Evolutionary conservation across 495 filamentous ascomycete species (phyloP).

Genomic region (Usnea hakonensis): DNA sequence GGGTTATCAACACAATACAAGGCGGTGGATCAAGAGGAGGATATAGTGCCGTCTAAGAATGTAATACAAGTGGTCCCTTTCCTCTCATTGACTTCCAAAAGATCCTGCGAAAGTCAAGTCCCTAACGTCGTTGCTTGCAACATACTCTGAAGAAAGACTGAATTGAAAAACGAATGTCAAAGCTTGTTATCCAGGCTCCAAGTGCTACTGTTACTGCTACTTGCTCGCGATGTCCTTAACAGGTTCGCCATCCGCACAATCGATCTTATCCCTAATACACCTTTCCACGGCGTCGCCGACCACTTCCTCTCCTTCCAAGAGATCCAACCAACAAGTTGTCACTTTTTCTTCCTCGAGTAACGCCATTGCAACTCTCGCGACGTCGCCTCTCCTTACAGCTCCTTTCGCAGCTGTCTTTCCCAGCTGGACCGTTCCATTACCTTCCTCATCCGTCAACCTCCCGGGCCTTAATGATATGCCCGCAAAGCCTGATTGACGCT

Average conservation of each 20-base stretch:
- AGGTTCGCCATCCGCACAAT: conserved; percentile 61
- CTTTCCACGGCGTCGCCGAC: conserved; percentile 57
- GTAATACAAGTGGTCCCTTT: neutral
- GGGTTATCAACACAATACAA: conserved; percentile 75
- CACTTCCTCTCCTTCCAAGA: conserved; percentile 50
- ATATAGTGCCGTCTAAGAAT: conserved; percentile 78
- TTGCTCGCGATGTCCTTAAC: conserved; percentile 41
- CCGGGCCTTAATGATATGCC: conserved; percentile 67
- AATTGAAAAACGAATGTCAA: neutral
- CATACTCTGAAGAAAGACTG: neutral
- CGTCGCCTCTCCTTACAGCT: conserved; percentile 54
- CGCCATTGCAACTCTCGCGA: conserved; percentile 58
- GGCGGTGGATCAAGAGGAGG: conserved; percentile 73
- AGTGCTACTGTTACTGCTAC: conserved; percentile 14
- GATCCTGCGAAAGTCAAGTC: neutral
- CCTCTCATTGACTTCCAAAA: conserved; percentile 7
- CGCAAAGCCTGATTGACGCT: conserved; percentile 42
- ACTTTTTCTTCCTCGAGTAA: conserved; percentile 52
- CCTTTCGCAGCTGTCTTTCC: conserved; percentile 55
- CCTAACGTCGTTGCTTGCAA: neutral
- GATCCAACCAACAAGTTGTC: conserved; percentile 45
- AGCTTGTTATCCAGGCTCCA: neutral
- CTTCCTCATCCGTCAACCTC: conserved; percentile 48
- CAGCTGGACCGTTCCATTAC: conserved; percentile 53
- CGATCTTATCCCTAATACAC: conserved; percentile 53